These are phyloP conservation scores for Saccharata proteae DNA, from an alignment of 2,329 filamentous ascomycete genomes.

Conservation along the genomic window DNA sequence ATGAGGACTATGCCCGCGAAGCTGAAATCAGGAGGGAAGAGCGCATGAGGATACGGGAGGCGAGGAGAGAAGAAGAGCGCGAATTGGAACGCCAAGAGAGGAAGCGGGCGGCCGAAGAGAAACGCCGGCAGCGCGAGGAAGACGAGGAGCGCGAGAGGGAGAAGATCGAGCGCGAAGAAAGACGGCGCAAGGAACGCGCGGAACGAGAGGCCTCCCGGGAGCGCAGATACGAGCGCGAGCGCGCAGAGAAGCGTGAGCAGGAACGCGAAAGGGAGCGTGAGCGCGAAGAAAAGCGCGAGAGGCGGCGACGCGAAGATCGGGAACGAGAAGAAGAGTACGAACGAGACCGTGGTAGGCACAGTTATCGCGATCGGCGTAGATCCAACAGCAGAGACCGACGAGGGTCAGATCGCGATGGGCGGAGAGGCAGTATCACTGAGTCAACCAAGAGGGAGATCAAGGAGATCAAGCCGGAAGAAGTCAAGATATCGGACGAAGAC, in stretches of 20 bases:
- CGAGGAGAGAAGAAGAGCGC: slow-evolving; percentile 46
- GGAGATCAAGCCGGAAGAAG: slow-evolving; percentile 19
- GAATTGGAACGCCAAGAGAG: slow-evolving; percentile 43
- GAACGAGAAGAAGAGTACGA: slow-evolving; percentile 40
- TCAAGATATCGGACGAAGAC: slow-evolving; percentile 22
- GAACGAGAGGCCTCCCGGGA: slow-evolving; percentile 27
- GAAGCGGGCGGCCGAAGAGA: slow-evolving; percentile 38
- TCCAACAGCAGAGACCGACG: slow-evolving; percentile 6
- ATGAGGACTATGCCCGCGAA: slow-evolving; percentile 60
- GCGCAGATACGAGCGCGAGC: slow-evolving; percentile 39
- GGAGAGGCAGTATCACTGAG: slow-evolving; percentile 5
- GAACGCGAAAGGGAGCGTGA: slow-evolving; percentile 22
- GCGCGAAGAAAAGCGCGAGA: slow-evolving; percentile 17
- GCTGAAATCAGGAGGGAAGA: slow-evolving; percentile 48
- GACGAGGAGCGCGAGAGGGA: slow-evolving; percentile 32
- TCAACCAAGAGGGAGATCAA: slow-evolving; percentile 12
- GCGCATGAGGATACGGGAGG: slow-evolving; percentile 49
- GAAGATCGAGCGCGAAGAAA: slow-evolving; percentile 13
- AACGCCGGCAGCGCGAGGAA: slow-evolving; percentile 36
- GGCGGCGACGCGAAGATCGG: slow-evolving; percentile 22
- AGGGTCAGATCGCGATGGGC: background rate
- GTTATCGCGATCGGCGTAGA: slow-evolving; percentile 13
- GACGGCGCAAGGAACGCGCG: slow-evolving; percentile 31
- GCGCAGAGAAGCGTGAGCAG: slow-evolving; percentile 31
- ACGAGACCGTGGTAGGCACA: slow-evolving; percentile 26